Evolutionary conservation across 2,329 filamentous ascomycete genomes (phyloP), one percentile per base, ranked within the genome.

Genomic region (Colletotrichum echinochloae): DNA sequence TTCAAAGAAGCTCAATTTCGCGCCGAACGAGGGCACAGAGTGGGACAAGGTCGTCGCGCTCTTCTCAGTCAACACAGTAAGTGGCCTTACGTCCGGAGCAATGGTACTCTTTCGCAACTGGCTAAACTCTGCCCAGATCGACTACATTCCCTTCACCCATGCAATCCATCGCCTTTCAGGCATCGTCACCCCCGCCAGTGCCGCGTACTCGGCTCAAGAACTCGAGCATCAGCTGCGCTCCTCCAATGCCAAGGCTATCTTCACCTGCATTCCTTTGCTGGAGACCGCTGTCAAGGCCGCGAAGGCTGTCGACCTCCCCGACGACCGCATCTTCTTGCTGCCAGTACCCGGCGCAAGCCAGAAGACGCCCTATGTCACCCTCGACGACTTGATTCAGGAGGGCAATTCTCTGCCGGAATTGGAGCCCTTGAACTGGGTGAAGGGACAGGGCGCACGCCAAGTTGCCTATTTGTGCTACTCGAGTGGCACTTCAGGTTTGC

Each of bases 1-100:
- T 41, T 87, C 88, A 49, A 90, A 92, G 77, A 89, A 93, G 73
- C 86, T 96, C 70, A 90, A 88, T 52, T 94, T 93, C 86, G 79
- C 86, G 55, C 89, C 91, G 9, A 91, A 93, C 74, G 79, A 89
- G 66, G 93, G 91, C 16, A 88, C 89, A 0, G 92, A 95, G 78
- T 96, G 91, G 91, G 93, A 96, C 76, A 94, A 94, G 79, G 92
- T 95, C 30, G 83, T 94, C 57, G 91, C 86, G 5, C 83, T 95
- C 35, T 97, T 93, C 81, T 91, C 91, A n/a, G 81, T 94, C 70
- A 97, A 97, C 78, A 94, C 93, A 37, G 92, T 94, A 80, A 70
- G 87, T 76, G 28, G 23, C 54, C 57, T 18, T 23, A 8, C 37
- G 8, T 12, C n/a, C 35, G 33, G 56, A 2, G 5, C 8, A 4